Percentiles rank a stretch among this genome's conserved stretches.
Evolutionary conservation across 768 basidiomycete genomes (phyloP).

Genomic region (Trametes cinnabarina): DNA sequence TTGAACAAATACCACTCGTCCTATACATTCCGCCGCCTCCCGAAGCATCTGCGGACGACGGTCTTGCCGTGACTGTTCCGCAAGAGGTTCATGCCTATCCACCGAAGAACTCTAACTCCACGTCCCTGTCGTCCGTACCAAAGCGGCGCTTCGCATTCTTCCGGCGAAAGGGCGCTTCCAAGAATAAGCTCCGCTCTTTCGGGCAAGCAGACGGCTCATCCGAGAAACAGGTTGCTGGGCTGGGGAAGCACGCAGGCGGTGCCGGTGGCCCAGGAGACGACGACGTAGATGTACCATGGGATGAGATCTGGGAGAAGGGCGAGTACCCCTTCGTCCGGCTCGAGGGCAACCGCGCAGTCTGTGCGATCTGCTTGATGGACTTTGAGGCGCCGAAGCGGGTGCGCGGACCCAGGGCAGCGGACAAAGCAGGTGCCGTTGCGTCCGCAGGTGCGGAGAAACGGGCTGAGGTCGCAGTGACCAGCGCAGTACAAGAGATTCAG

Average conservation of each 20-base stretch:
- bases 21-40: constrained; percentile 84
- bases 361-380: constrained; percentile 82
- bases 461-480: neutral
- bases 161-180: constrained; percentile 18
- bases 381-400: constrained; percentile 67
- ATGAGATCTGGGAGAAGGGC: constrained; percentile 73
- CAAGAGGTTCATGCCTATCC: constrained; percentile 59
- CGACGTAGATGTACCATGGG: constrained; percentile 55
- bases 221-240: constrained; percentile 11
- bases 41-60: constrained; percentile 32
- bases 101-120: constrained; percentile 40
- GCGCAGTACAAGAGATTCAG: constrained; percentile 33
- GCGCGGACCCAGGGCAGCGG: constrained; percentile 33
- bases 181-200: constrained; percentile 26
- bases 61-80: constrained; percentile 41
- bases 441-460: neutral
- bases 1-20: constrained; percentile 80
- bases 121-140: constrained; percentile 15
- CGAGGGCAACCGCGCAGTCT: constrained; percentile 79
- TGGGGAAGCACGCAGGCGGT: neutral
- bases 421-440: constrained; percentile 1
- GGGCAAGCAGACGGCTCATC: neutral
- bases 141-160: constrained; percentile 58
- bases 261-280: constrained; percentile 17
- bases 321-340: constrained; percentile 81